These are phyloP conservation scores for Diversispora epigaea DNA, from an alignment of 192 early-diverging fungal species.

Conservation along the genomic window DNA sequence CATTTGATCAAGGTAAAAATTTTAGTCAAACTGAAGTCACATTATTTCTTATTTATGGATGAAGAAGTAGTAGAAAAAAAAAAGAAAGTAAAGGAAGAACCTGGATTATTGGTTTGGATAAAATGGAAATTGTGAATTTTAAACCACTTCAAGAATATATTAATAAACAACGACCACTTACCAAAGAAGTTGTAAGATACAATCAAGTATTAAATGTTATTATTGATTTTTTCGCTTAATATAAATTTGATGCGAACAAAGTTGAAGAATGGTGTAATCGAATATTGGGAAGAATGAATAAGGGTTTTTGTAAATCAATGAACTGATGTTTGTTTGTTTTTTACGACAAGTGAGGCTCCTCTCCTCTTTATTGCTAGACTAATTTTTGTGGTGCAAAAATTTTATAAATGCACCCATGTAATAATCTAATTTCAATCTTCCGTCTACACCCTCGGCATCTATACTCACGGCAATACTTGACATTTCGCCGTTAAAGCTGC, in stretches of 20 bases:
- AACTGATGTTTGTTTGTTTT: too few relatives aligned
- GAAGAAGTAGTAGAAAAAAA: neutral
- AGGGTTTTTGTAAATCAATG: neutral
- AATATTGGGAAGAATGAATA: neutral
- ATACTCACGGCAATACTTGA: too few relatives aligned
- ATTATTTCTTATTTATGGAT: neutral
- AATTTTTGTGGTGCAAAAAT: too few relatives aligned
- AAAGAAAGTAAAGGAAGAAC: neutral
- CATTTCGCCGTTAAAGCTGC: too few relatives aligned
- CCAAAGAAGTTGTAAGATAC: neutral
- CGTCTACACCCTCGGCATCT: too few relatives aligned
- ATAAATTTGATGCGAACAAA: neutral
- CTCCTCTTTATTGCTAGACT: too few relatives aligned
- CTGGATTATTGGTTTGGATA: neutral
- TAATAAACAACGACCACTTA: neutral
- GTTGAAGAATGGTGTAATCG: neutral
- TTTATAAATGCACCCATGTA: too few relatives aligned
- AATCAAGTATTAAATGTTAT: neutral
- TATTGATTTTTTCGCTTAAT: neutral
- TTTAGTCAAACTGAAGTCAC: neutral
- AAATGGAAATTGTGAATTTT: neutral
- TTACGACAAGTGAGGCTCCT: too few relatives aligned
- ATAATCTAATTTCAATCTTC: too few relatives aligned
- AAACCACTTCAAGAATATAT: conserved; percentile 4
- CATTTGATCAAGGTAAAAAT: neutral